Base-by-base conservation (phyloP, 148 eudicot genomes). In the Heliamphora exappendiculata region DNA sequence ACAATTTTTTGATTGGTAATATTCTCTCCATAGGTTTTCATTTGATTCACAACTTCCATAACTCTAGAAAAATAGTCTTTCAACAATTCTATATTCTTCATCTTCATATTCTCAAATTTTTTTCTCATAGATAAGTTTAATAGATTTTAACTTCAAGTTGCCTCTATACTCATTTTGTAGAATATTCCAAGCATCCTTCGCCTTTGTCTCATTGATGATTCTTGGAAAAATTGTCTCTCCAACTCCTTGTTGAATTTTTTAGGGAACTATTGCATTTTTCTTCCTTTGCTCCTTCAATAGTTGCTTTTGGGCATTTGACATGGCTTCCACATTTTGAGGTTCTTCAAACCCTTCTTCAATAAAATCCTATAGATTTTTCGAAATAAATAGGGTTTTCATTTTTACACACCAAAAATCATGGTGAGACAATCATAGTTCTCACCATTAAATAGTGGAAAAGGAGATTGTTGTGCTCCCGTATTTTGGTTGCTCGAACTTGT, bases 151-250 rank as follows among this genome's bases (percentile, higher is more conserved):
- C 19, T 76, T 76, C 8, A 54, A 45, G 19, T 67, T 53, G 0
- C 64, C 50, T 34, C 29, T 36, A 24, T 37, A 65, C 63, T 66
- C 62, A 3, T 45, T 17, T 33, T 60, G 10, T 1, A 62, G 78
- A 10, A 63, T 28, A 17, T 44, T 51, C 70, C 78, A 75, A 5
- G 78, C 78, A 39, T 75, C 57, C 24, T 75, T 75, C 5, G 70
- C 36, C 7, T 8, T 75, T 7, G 51, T 66, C 0, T 24, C 59
- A 0, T 2, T 19, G 28, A 66, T 66, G 11, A 76, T 76, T 20
- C 37, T 65, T 31, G n/a, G 33, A 16, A 47, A 76, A 76, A 63
- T 45, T 29, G 59, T 10, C 7, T 24, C n/a, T 1, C n/a, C 0
- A 13, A 58, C 36, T 37, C 51, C 51, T 34, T 26, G 49, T 45